Evolutionary conservation across 345 rosid genomes (phyloP).

Genomic region (Geranium brycei): DNA sequence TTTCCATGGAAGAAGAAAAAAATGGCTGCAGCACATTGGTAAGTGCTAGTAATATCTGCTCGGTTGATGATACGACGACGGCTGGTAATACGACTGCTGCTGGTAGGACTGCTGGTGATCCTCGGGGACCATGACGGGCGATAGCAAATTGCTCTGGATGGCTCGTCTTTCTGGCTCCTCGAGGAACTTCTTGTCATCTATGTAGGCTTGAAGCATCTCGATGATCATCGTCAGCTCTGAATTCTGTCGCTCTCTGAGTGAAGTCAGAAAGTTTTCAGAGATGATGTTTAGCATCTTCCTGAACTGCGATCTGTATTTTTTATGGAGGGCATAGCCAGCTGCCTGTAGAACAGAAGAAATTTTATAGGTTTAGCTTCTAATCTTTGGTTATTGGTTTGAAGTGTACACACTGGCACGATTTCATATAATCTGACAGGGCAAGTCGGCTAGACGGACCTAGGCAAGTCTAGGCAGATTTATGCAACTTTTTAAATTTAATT

Average conservation of each 20-base stretch:
- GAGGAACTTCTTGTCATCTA: conserved; percentile 46
- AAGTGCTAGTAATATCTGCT: background rate
- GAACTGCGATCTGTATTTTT: conserved; percentile 57
- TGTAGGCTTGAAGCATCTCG: conserved; percentile 36
- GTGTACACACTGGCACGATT: background rate
- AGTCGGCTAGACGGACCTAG: no score
- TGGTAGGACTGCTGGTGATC: conserved; percentile 12
- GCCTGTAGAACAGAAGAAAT: conserved; percentile 25
- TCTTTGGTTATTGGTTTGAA: background rate
- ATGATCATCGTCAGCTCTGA: conserved; percentile 30
- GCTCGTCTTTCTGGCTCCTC: conserved; percentile 58
- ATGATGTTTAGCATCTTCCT: conserved; percentile 43
- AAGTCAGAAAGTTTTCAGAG: conserved; percentile 40
- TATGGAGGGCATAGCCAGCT: conserved; percentile 66
- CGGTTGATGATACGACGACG: background rate
- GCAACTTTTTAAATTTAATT: background rate
- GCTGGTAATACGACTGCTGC: background rate
- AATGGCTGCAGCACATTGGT: no score
- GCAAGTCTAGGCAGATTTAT: no score
- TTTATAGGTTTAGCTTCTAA: background rate
- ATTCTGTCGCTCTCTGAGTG: conserved; percentile 36
- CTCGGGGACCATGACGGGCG: conserved; percentile 31
- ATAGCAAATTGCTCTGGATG: conserved; percentile 25
- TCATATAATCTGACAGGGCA: no score
- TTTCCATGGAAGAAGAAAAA: no score